Base-by-base conservation (phyloP, 1,139 yeast species). In the Scheffersomyces illinoinensis region DNA sequence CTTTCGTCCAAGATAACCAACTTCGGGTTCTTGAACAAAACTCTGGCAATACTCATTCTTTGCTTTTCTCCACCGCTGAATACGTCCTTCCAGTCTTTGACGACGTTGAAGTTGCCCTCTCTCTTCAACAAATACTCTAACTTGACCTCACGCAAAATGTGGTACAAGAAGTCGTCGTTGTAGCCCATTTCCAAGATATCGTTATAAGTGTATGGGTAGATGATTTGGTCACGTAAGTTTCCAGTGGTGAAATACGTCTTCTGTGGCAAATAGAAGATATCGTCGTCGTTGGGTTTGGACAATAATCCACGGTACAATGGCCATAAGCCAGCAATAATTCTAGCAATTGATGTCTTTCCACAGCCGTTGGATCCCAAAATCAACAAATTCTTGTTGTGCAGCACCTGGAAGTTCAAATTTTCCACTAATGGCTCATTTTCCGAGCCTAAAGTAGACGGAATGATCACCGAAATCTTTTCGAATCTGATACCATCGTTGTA, bases 11-110 rank as follows among this genome's bases (percentile, higher is more conserved):
- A 82, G 6, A 93, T 86, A 2, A 93, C 95, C 73, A 91, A 90
- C 70, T 84, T 84, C 53, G 97, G 97, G 57, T 84, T 83, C 72
- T 90, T 91, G 76, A 90, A 92, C 66, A 93, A 79, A 6, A 93
- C 85, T 66, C 98, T 82, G 0, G 98, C 98, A 78, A 93, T 90
- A 75, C 93, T 88, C 71, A 93, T 84, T 68, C 97, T 85, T 77
- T 93, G 98, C 76, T 92, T 90, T 72, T 93, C 98, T 57, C 98
- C 98, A 19, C 98, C 98, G 73, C 96, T 89, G 66, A 93, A 84
- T 19, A 93, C 91, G 71, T 90, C 97, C 69, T 89, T 89, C 98
- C 98, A 93, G 66, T 89, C 93, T 64, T 89, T 89, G 58, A 76
- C 76, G 48, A 85, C 85, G 60, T 85, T 85, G 78, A 85, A 85